Conservation (phyloP, 306 rosid species). For the Vicia villosa region DNA sequence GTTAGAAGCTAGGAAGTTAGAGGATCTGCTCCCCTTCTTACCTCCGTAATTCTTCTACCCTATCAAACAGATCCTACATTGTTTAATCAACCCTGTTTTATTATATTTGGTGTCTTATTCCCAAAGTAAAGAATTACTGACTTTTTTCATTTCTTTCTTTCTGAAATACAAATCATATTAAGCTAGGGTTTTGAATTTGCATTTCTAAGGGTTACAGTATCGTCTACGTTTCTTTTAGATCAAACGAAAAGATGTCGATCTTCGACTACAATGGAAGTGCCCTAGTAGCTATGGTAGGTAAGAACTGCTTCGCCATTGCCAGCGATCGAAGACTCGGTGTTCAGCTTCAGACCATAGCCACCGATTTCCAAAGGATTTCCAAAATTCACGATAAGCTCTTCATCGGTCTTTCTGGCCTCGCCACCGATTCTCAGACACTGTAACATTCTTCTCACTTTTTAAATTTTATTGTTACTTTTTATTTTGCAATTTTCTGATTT, state of each 20-base stretch:
- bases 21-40: too few relatives aligned
- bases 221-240: neutral
- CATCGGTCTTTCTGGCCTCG: constrained; percentile 93
- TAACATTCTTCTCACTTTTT: constrained; percentile 17
- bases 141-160: neutral
- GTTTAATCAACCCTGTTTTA: too few relatives aligned
- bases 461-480: too few relatives aligned
- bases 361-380: constrained; percentile 87
- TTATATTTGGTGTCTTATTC: neutral
- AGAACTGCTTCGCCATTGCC: constrained; percentile 97
- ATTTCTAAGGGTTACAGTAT: neutral
- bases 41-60: too few relatives aligned
- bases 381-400: constrained; percentile 74
- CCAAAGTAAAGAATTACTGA: neutral
- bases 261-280: constrained; percentile 98
- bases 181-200: constrained; percentile 27
- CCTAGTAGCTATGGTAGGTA: constrained; percentile 92
- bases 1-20: too few relatives aligned
- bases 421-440: constrained; percentile 95
- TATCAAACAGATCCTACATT: too few relatives aligned
- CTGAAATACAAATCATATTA: neutral
- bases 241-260: constrained; percentile 55
- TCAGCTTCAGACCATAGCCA: constrained; percentile 94
- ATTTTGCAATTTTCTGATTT: neutral
- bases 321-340: constrained; percentile 97